Evolutionary conservation across 2,329 filamentous ascomycete genomes (phyloP).

Genomic region (Fusarium agapanthi): DNA sequence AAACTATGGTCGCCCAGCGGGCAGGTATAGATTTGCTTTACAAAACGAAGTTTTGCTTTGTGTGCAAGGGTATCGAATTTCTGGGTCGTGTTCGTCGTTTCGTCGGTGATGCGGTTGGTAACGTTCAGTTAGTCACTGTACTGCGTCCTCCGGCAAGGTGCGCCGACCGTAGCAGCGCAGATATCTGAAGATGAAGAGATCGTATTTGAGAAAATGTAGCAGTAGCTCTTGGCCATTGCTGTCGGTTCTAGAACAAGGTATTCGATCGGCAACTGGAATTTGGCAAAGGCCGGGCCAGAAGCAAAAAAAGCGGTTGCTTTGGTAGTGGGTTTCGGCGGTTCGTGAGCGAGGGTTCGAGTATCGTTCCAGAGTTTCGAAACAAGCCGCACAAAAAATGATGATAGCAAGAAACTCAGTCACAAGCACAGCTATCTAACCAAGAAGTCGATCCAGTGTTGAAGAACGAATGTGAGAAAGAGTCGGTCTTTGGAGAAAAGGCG

Average conservation of each 20-base stretch:
- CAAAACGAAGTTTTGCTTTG: conserved; percentile 15
- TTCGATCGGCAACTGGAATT: conserved; percentile 23
- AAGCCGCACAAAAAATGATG: conserved; percentile 14
- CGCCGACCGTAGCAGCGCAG: conserved; percentile 31
- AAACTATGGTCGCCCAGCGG: conserved; percentile 39
- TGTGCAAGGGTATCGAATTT: conserved; percentile 25
- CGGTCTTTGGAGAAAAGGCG: conserved; percentile 8
- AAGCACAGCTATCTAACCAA: conserved; percentile 30
- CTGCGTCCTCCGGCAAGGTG: conserved; percentile 28
- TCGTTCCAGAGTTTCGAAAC: conserved; percentile 18
- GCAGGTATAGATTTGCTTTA: conserved; percentile 1
- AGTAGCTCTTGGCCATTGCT: conserved; percentile 41
- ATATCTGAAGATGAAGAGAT: conserved; percentile 15
- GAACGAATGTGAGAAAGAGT: conserved; percentile 29
- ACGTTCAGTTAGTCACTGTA: conserved; percentile 29
- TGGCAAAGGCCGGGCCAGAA: conserved; percentile 6
- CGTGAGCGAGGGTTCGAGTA: conserved; percentile 8
- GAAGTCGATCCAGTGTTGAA: conserved; percentile 8
- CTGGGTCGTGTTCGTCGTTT: conserved; percentile 25
- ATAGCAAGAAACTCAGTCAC: conserved; percentile 12
- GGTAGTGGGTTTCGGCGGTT: conserved; percentile 5
- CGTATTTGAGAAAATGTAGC: conserved; percentile 14
- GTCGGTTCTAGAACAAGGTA: conserved; percentile 29
- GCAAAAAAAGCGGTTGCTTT: conserved; percentile 16
- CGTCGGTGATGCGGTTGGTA: conserved; percentile 19